phyloP scores from a whole-genome alignment of 495 filamentous ascomycete species.

The Aspergillus kassunensis region DNA sequence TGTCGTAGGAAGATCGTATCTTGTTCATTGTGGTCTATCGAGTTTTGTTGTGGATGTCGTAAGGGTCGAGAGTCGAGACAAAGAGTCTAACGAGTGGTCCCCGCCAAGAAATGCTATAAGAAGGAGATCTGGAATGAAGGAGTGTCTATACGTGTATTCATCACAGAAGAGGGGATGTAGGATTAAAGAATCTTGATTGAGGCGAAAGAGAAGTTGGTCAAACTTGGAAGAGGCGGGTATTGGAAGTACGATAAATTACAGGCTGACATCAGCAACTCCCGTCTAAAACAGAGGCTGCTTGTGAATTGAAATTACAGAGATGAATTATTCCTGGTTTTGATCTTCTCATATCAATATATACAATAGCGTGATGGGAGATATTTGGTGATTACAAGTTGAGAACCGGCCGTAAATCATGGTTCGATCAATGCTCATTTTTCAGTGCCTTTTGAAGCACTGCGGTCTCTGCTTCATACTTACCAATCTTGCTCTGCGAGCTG shows the following conservation, averaged over 20 bases:
- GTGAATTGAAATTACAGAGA: not conserved
- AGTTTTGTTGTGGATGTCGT: too few relatives aligned
- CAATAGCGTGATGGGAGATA: not conserved
- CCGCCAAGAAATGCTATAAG: not conserved
- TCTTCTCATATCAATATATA: too few relatives aligned
- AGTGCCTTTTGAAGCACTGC: conserved; percentile 60
- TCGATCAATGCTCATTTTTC: conserved; percentile 20
- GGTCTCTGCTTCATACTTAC: conserved; percentile 70
- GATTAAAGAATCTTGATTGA: not conserved
- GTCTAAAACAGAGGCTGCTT: not conserved
- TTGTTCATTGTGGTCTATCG: not conserved
- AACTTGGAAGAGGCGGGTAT: not conserved
- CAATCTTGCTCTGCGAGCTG: conserved; percentile 69
- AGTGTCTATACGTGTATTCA: not conserved
- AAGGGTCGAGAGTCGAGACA: too few relatives aligned
- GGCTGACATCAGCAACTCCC: not conserved
- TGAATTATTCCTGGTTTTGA: too few relatives aligned
- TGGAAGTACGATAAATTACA: not conserved
- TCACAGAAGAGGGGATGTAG: not conserved
- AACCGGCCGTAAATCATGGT: not conserved
- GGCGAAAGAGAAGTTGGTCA: not conserved
- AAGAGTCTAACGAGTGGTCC: not conserved
- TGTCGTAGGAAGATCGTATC: not conserved
- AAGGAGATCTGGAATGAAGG: not conserved
- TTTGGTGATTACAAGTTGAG: too few relatives aligned